Base-by-base conservation (phyloP, 768 basidiomycete genomes). In the Tephrocybe sp. region DNA sequence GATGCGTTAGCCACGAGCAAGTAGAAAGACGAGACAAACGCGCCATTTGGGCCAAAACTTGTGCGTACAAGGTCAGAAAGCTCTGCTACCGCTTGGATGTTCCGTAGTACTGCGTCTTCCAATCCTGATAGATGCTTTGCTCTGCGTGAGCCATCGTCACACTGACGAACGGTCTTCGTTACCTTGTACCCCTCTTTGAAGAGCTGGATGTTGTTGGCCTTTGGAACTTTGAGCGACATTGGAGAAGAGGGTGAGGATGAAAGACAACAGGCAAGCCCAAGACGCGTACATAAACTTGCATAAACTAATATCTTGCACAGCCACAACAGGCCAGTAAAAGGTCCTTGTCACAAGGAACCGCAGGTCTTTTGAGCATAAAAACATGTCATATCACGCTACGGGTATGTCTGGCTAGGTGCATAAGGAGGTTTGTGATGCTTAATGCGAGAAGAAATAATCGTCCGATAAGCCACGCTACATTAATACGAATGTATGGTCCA, bases 161-260 rank as follows among this genome's bases (percentile, higher is more conserved):
- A 4, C 11, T 39, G 8, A 33, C 50, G 15, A 28, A 4, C 21
- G 28, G 25, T 40, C 15, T 36, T 18, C 45, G 39, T 12, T 55
- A 90, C 93, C 80, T 96, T 97, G 81, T 93, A 94, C 21, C 96
- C 96, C 26, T 97, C 92, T 70, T 98, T 98, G 80, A 99, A 98
- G 34, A 99, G 83, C 69, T 94, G 93, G 36, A 94, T 65, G 57
- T 87, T 90, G 65, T 84, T 88, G 47, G 86, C 75, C 70, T 94
- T 94, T 24, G 94, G 95, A 17, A 98, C 93, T 77, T 94, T 94
- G 62, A 98, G 79, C 56, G 93, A 86, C 95, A 98, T 98, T 43
- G 58, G 55, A 43, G 34, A 11, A 47, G 28, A 48, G 21, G 46
- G 45, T 52, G 36, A 51, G 38, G 45, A 40, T 38, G 42, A 40